Evolutionary conservation across 2,329 filamentous ascomycete species (phyloP), one percentile per base, ranked within the genome.

Genomic region (Elsinoe australis): DNA sequence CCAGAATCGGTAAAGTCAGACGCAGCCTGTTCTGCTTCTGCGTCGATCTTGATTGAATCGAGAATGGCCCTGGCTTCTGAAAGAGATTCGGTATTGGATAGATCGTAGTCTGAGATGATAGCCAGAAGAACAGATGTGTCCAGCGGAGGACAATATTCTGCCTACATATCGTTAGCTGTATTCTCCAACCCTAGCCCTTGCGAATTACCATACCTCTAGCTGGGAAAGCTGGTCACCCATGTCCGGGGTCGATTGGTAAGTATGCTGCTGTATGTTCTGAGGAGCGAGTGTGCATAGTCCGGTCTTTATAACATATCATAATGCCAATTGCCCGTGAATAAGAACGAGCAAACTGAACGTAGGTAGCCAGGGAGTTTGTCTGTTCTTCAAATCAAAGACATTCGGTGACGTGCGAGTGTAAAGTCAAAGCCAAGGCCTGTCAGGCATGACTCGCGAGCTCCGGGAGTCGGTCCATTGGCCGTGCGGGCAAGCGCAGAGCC

Each of bases 1-100:
- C 84, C 87, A 24, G 84, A 87, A 0, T 85, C 78, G 55, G 92
- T 87, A 59, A 94, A 94, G 0, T 80, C 81, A 7, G 78, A 80
- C 4, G 50, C 47, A 12, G 80, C 76, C 59, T 92, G 85, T 61
- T 92, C 83, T 1, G 68, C 66, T 0, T 70, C 62, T 0, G 84
- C 87, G 50, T 75, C 70, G 22, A 77, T 69, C 45, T 83, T 83
- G 10, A 95, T 67, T 1, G 67, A 64, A n/a, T 83, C 72, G 1
- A 95, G 71, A 0, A 75, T 72, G n/a, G 68, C 61, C 22, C 75
- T 74, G 2, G 82, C 79, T 7, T 70, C 67, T 2, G 73, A 59
- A 24, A 80, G 68, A 33, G 80, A 69, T 1, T 67, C 62, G 0
- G 73, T 57, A 17, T 78, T 64, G 2, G 66, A 61, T 14, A 89